A percentile compares a stretch with the other conserved stretches of the same genome.
Conservation (phyloP, 495 filamentous ascomycete species). For the Aspergillus affinis region DNA sequence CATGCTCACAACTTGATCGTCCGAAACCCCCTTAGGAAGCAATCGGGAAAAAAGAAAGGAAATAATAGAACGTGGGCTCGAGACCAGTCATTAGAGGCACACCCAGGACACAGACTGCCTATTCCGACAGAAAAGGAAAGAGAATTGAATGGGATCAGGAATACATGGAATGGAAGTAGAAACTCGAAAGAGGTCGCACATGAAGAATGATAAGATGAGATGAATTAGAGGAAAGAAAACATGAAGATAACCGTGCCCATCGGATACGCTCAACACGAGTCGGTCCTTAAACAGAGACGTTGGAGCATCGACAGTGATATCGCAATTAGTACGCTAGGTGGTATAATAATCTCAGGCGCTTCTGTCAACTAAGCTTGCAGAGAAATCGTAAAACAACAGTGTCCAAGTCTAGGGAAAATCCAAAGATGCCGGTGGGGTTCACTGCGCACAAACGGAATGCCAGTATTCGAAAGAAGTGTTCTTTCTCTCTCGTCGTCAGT, state of each 20-base stretch:
- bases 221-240: constrained; percentile 5
- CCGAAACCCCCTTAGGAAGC: not conserved
- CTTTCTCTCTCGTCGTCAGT: not conserved
- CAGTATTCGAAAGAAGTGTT: not conserved
- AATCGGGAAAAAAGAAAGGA: not conserved
- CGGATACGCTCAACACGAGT: constrained; percentile 5
- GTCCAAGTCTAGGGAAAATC: constrained; percentile 4
- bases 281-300: constrained; percentile 8
- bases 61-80: not conserved
- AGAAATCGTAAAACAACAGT: constrained; percentile 7
- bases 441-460: not conserved
- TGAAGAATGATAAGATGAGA: not conserved
- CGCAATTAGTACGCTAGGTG: constrained; percentile 19
- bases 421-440: not conserved
- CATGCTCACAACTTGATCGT: not conserved
- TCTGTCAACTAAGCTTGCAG: constrained; percentile 14
- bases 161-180: not conserved
- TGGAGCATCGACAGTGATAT: constrained; percentile 16
- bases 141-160: not conserved
- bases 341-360: constrained; percentile 22
- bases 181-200: not conserved
- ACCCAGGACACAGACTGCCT: not conserved
- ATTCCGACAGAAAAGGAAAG: not conserved
- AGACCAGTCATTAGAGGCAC: not conserved
- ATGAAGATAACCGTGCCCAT: constrained; percentile 2